These are phyloP conservation scores for Drechslerella dactyloides DNA, from an alignment of 2,329 filamentous ascomycete species.

Conservation along the genomic window DNA sequence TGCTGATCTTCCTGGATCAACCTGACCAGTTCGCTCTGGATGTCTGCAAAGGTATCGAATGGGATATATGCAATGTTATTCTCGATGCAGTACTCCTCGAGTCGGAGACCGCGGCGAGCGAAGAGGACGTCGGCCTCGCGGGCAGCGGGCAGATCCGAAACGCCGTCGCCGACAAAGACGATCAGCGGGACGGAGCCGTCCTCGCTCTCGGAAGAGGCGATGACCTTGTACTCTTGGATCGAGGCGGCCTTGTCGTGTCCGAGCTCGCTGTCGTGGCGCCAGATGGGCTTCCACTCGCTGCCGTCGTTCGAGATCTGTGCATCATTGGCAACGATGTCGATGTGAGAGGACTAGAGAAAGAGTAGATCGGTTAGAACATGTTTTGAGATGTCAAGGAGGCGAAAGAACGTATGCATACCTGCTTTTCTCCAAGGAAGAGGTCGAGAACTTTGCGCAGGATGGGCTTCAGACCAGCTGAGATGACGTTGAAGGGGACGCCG, in stretches of 20 bases:
- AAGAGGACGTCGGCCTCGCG: constrained; percentile 72
- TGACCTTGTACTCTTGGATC: constrained; percentile 67
- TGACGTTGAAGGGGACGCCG: constrained; percentile 72
- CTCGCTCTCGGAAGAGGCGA: constrained; percentile 64
- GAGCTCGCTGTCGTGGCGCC: constrained; percentile 70
- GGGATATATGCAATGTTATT: constrained; percentile 67
- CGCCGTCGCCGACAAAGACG: constrained; percentile 73
- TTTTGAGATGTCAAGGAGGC: background rate
- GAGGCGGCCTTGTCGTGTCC: constrained; percentile 73
- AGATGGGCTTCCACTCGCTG: constrained; percentile 69
- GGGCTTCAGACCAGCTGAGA: constrained; percentile 71
- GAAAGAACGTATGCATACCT: constrained; percentile 51
- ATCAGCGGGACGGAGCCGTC: constrained; percentile 71
- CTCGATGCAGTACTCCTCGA: constrained; percentile 72
- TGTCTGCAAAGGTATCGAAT: constrained; percentile 71
- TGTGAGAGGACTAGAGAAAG: constrained; percentile 62
- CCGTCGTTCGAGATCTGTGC: constrained; percentile 67
- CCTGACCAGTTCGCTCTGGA: constrained; percentile 67
- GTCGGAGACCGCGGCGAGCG: constrained; percentile 68
- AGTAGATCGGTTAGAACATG: background rate
- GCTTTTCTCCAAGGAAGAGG: constrained; percentile 69
- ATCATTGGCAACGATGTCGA: constrained; percentile 73
- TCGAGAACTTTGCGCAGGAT: constrained; percentile 69
- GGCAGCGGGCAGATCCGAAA: constrained; percentile 71
- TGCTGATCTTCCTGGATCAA: constrained; percentile 68